Evolutionary conservation across 148 eudicot genomes (phyloP).

Genomic region (Dysphania ambrosioides): DNA sequence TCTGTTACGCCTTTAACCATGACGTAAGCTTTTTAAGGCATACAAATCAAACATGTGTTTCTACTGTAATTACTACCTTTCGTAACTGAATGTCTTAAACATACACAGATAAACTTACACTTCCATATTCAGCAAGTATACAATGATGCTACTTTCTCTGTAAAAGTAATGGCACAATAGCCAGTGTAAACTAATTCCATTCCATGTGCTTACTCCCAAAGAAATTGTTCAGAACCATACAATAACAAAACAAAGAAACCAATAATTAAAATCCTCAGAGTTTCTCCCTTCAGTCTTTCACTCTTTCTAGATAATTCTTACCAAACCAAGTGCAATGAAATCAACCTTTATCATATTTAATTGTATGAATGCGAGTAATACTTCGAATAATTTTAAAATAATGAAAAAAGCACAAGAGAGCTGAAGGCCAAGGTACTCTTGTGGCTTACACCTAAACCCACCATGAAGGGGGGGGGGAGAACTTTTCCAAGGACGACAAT

Average conservation of each 20-base stretch:
- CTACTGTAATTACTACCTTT: not conserved
- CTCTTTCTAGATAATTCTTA: not conserved
- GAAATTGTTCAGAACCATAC: not conserved
- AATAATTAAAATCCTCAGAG: not conserved
- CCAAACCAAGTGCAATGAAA: not conserved
- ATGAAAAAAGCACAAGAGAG: too few relatives aligned
- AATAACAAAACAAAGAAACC: too few relatives aligned
- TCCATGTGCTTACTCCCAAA: not conserved
- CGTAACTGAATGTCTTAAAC: not conserved
- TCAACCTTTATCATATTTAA: too few relatives aligned
- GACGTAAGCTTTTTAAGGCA: not conserved
- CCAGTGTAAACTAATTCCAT: not conserved
- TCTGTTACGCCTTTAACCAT: not conserved
- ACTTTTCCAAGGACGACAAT: too few relatives aligned
- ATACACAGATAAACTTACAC: not conserved
- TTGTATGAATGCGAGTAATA: too few relatives aligned
- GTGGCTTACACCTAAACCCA: too few relatives aligned
- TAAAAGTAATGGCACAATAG: not conserved
- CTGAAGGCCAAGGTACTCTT: too few relatives aligned
- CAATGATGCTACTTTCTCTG: not conserved
- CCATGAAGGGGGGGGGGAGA: too few relatives aligned
- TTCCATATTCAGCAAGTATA: not conserved
- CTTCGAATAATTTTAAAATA: too few relatives aligned
- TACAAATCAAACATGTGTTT: not conserved
- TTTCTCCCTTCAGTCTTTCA: not conserved